Evolutionary conservation across 306 rosid genomes (phyloP).

Genomic region (Cicer pinnatifidum): DNA sequence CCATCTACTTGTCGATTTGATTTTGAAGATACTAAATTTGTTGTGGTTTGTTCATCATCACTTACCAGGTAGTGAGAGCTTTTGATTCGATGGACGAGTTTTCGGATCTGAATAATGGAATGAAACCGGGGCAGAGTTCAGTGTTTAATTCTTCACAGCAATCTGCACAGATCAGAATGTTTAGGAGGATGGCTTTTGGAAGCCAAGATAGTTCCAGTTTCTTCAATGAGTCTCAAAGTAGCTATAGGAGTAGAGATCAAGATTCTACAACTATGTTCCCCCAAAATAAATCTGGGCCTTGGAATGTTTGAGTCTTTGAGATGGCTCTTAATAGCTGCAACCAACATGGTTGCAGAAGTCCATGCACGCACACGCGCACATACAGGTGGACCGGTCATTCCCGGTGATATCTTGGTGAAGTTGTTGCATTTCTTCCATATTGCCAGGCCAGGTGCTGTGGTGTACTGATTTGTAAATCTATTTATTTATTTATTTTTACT

Average conservation of each 20-base stretch:
- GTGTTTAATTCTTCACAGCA: constrained; percentile 66
- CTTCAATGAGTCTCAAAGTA: constrained; percentile 66
- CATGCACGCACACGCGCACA: background rate
- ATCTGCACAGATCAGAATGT: constrained; percentile 84
- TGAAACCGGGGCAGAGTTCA: constrained; percentile 92
- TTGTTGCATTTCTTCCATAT: constrained; percentile 28
- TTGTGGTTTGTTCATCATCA: background rate
- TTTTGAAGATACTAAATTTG: constrained; percentile 19
- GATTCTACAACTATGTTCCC: constrained; percentile 46
- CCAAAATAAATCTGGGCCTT: constrained; percentile 59
- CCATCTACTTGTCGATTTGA: background rate
- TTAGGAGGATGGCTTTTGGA: constrained; percentile 87
- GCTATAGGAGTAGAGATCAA: constrained; percentile 71
- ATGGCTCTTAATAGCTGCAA: constrained; percentile 30
- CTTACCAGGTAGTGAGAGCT: constrained; percentile 85
- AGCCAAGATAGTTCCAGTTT: constrained; percentile 73
- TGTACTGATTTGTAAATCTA: constrained; percentile 50
- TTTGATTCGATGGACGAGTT: constrained; percentile 74
- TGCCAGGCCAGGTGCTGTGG: constrained; percentile 29
- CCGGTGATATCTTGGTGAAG: constrained; percentile 23
- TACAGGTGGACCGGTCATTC: background rate
- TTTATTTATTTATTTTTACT: constrained; percentile 6
- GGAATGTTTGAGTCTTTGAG: constrained; percentile 63
- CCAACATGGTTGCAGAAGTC: constrained; percentile 1
- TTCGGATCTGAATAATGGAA: constrained; percentile 78